Conservation (phyloP, 805 yeast species). For the Wickerhamomyces queroliae region DNA sequence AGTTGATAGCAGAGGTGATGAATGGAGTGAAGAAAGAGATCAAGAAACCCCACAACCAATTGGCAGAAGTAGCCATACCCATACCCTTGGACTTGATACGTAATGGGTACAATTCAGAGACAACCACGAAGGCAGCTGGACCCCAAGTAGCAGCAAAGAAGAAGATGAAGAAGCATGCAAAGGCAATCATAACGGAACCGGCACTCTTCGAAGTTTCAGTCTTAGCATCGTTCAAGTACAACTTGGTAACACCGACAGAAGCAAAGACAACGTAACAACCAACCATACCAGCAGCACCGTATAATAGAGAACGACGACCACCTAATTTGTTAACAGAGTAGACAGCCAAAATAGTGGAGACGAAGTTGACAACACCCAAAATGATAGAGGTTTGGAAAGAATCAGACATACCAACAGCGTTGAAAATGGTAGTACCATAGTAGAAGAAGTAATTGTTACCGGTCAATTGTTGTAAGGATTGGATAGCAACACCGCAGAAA, state of each 20-base stretch:
- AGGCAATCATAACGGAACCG: conserved; percentile 66
- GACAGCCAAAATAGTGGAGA: conserved; percentile 46
- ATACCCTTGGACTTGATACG: conserved; percentile 64
- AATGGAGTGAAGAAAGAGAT: conserved; percentile 69
- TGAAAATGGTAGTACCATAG: conserved; percentile 58
- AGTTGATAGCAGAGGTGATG: conserved; percentile 59
- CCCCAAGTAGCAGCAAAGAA: conserved; percentile 75
- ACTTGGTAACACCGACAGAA: conserved; percentile 50
- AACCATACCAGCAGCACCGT: conserved; percentile 45
- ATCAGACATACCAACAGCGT: conserved; percentile 53
- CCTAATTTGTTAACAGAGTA: conserved; percentile 49
- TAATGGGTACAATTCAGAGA: conserved; percentile 66
- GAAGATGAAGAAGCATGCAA: conserved; percentile 64
- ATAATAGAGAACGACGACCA: conserved; percentile 40
- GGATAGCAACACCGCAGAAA: conserved; percentile 46
- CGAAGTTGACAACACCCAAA: conserved; percentile 55
- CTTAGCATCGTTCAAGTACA: conserved; percentile 37
- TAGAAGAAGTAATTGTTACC: conserved; percentile 66
- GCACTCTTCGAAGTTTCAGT: conserved; percentile 45
- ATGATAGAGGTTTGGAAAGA: conserved; percentile 54
- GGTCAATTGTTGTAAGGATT: conserved; percentile 62
- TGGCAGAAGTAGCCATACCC: conserved; percentile 56
- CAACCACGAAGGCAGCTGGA: conserved; percentile 57
- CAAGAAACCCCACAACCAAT: conserved; percentile 64
- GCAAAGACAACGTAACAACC: conserved; percentile 45